These are phyloP conservation scores for Penicillium waksmanii DNA, from an alignment of 495 filamentous ascomycete species.

Conservation along the genomic window DNA sequence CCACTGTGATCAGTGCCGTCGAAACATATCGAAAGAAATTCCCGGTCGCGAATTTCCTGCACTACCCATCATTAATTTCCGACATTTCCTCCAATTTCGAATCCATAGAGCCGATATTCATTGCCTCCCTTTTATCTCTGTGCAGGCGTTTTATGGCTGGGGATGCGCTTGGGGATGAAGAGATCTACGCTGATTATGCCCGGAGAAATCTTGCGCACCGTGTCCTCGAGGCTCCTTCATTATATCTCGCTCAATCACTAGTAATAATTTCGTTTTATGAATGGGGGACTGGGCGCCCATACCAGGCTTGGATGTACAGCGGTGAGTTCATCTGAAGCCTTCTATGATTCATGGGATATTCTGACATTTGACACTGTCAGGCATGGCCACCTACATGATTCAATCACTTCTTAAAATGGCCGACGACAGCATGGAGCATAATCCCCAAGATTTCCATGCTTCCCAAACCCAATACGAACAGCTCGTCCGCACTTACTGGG, in stretches of 20 bases:
- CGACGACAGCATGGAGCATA: conserved; percentile 49
- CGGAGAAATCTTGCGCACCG: conserved; percentile 40
- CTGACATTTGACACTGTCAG: conserved; percentile 19
- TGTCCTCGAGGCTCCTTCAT: conserved; percentile 45
- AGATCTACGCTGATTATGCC: conserved; percentile 43
- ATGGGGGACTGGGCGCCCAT: conserved; percentile 48
- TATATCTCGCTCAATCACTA: conserved; percentile 46
- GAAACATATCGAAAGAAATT: conserved; percentile 49
- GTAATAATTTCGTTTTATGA: conserved; percentile 51
- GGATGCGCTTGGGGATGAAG: conserved; percentile 33
- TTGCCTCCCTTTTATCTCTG: conserved; percentile 44
- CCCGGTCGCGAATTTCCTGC: conserved; percentile 48
- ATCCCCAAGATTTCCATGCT: conserved; percentile 43
- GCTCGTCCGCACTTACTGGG: conserved; percentile 51
- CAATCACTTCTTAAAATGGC: conserved; percentile 49
- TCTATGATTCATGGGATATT: not conserved
- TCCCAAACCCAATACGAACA: conserved; percentile 49
- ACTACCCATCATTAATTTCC: conserved; percentile 48
- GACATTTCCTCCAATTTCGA: conserved; percentile 41
- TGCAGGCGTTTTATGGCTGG: conserved; percentile 44
- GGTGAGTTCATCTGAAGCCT: conserved; percentile 26
- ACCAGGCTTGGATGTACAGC: conserved; percentile 53
- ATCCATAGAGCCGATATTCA: conserved; percentile 45
- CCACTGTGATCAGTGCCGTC: conserved; percentile 42
- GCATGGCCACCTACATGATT: conserved; percentile 53